Evolutionary conservation across 805 yeast genomes (phyloP).

Genomic region (Hagleromyces aurorensis): DNA sequence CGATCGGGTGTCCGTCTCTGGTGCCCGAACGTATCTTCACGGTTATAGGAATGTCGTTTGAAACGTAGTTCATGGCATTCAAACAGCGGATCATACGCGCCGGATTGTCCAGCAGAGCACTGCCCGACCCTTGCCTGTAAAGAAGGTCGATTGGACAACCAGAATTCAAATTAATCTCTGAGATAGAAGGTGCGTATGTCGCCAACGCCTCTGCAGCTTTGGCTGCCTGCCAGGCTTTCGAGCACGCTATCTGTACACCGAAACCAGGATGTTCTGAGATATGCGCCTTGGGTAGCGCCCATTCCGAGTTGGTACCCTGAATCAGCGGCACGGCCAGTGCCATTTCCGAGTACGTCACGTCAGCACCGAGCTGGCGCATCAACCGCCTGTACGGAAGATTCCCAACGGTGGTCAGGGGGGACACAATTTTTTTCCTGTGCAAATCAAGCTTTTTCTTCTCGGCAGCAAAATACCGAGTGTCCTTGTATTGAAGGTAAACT

Average conservation of each 20-base stretch:
- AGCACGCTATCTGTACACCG: conserved; percentile 88
- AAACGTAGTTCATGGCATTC: conserved; percentile 79
- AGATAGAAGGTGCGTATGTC: conserved; percentile 42
- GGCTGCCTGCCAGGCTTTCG: conserved; percentile 89
- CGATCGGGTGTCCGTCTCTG: conserved; percentile 77
- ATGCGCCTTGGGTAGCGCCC: conserved; percentile 96
- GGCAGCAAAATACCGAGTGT: conserved; percentile 65
- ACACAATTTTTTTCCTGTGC: conserved; percentile 70
- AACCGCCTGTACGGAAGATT: conserved; percentile 90
- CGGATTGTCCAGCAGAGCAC: conserved; percentile 86
- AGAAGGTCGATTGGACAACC: conserved; percentile 97
- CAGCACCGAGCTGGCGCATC: conserved; percentile 87
- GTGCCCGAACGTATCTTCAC: conserved; percentile 91
- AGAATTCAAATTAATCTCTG: conserved; percentile 84
- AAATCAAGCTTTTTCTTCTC: conserved; percentile 76
- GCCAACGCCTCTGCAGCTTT: conserved; percentile 74
- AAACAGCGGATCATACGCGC: conserved; percentile 69
- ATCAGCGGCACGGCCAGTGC: conserved; percentile 78
- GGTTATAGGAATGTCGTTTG: conserved; percentile 88
- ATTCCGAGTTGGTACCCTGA: conserved; percentile 87
- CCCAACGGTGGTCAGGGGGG: conserved; percentile 97
- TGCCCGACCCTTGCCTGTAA: conserved; percentile 93
- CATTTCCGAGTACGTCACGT: conserved; percentile 92
- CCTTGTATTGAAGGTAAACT: conserved; percentile 42
- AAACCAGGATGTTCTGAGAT: conserved; percentile 73